Conservation (phyloP, 495 filamentous ascomycete species). For the Penicillium waksmanii region DNA sequence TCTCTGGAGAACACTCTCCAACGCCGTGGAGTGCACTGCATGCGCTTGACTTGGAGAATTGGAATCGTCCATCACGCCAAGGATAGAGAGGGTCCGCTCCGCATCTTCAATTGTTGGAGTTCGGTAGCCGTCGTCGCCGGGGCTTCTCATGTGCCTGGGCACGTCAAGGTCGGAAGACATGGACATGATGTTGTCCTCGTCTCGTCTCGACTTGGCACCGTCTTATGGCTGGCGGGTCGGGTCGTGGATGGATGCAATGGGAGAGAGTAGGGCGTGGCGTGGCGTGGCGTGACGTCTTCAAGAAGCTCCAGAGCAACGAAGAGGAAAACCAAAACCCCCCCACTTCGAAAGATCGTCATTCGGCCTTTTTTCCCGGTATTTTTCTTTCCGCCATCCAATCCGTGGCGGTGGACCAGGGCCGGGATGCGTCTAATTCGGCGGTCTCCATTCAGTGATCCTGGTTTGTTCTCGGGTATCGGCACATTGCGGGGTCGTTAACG, state of each 20-base stretch:
- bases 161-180: conserved; percentile 25
- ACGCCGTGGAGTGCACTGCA: conserved; percentile 39
- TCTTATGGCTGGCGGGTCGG: neutral
- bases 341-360: neutral
- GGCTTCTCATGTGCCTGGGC: conserved; percentile 44
- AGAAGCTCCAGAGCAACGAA: neutral
- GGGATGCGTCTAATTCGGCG: neutral
- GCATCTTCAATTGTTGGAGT: conserved; percentile 56
- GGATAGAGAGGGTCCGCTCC: conserved; percentile 30
- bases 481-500: neutral
- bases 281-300: no score
- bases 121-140: conserved; percentile 52
- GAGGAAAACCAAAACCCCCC: neutral
- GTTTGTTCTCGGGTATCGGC: conserved; percentile 19
- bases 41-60: conserved; percentile 19
- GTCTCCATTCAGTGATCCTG: conserved; percentile 2
- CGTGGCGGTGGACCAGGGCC: neutral
- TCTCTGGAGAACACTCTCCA: conserved; percentile 33
- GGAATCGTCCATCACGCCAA: conserved; percentile 14
- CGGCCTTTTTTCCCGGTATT: neutral
- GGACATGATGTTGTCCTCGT: neutral
- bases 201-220: neutral
- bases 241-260: neutral
- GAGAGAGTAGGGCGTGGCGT: neutral
- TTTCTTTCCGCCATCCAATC: neutral